Percentiles rank a stretch among this genome's conserved stretches.
Evolutionary conservation across 352 stramenopile species (phyloP).

Genomic region (Phytophthora chlamydospora): DNA sequence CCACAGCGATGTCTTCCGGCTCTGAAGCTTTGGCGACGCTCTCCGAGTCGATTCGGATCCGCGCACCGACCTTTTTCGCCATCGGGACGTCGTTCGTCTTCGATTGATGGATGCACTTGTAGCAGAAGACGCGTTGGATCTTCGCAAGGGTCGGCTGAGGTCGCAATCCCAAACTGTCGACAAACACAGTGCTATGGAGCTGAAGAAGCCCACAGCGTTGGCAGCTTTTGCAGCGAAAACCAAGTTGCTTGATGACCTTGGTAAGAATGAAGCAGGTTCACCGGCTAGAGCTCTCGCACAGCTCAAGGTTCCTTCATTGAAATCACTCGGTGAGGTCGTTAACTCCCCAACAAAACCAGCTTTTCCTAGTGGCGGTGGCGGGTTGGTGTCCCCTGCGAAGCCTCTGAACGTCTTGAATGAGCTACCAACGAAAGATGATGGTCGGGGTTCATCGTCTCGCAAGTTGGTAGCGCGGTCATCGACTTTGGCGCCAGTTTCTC

Average conservation of each 20-base stretch:
- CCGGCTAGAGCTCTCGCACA: slow-evolving; percentile 13
- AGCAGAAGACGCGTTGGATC: slow-evolving; percentile 7
- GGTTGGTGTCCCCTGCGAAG: background rate
- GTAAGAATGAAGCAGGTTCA: background rate
- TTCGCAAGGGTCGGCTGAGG: slow-evolving; percentile 17
- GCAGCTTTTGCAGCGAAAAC: slow-evolving; percentile 22
- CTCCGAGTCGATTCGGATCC: slow-evolving; percentile 14
- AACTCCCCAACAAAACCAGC: slow-evolving; percentile 1
- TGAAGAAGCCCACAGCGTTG: slow-evolving; percentile 21
- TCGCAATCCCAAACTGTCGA: slow-evolving; percentile 3
- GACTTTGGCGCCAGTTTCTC: background rate
- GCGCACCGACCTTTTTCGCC: slow-evolving; percentile 13
- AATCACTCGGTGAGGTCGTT: background rate
- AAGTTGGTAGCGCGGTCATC: slow-evolving; percentile 9
- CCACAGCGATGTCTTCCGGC: background rate
- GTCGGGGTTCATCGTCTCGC: background rate
- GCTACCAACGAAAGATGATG: background rate
- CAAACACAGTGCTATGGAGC: background rate
- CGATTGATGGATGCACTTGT: background rate
- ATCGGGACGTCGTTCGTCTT: slow-evolving; percentile 1
- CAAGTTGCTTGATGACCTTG: slow-evolving; percentile 10
- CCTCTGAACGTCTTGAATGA: slow-evolving; percentile 13
- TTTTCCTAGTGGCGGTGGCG: background rate
- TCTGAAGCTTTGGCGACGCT: slow-evolving; percentile 7
- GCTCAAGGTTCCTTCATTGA: slow-evolving; percentile 13